Percentiles rank a stretch among this genome's conserved stretches.
These are phyloP conservation scores for Pseudozyma thailandica DNA, from an alignment of 1,284 basidiomycete species.

Conservation along the genomic window DNA sequence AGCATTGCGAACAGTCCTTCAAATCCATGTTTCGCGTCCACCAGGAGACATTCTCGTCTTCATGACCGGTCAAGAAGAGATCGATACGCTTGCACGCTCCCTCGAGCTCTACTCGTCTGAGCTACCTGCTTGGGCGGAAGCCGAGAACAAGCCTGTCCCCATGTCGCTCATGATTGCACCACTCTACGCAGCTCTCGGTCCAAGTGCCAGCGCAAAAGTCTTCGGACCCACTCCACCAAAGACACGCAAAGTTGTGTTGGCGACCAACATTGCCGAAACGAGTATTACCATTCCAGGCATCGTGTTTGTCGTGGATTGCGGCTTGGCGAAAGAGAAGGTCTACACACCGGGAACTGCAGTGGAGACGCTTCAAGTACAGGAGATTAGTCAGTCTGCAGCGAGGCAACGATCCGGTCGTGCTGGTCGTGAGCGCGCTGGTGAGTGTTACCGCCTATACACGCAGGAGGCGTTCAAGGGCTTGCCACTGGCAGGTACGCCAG, in stretches of 20 bases:
- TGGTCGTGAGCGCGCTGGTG: conserved; percentile 59
- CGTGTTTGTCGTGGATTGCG: conserved; percentile 86
- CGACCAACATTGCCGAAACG: conserved; percentile 78
- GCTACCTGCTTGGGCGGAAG: conserved; percentile 53
- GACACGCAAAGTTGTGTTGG: conserved; percentile 87
- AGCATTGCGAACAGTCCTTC: conserved; percentile 87
- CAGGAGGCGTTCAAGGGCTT: conserved; percentile 46
- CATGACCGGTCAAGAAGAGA: conserved; percentile 96
- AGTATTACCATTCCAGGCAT: conserved; percentile 97
- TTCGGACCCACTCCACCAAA: conserved; percentile 73
- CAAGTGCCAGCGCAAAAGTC: conserved; percentile 53
- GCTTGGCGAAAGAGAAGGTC: conserved; percentile 91
- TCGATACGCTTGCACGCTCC: conserved; percentile 77
- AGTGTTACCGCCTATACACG: conserved; percentile 64
- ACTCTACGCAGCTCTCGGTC: conserved; percentile 65
- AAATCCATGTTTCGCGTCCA: conserved; percentile 83
- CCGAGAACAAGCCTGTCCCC: conserved; percentile 30
- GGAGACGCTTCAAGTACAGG: conserved; percentile 57
- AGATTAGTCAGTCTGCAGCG: conserved; percentile 61
- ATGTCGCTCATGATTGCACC: conserved; percentile 57
- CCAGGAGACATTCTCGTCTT: conserved; percentile 92
- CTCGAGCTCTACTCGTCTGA: conserved; percentile 53
- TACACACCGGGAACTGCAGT: conserved; percentile 70
- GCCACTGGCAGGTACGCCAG: conserved; percentile 44
- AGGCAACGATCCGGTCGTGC: conserved; percentile 62